Conservation (phyloP, 176 grass and related monocot genomes). For the Triticum monococcum region DNA sequence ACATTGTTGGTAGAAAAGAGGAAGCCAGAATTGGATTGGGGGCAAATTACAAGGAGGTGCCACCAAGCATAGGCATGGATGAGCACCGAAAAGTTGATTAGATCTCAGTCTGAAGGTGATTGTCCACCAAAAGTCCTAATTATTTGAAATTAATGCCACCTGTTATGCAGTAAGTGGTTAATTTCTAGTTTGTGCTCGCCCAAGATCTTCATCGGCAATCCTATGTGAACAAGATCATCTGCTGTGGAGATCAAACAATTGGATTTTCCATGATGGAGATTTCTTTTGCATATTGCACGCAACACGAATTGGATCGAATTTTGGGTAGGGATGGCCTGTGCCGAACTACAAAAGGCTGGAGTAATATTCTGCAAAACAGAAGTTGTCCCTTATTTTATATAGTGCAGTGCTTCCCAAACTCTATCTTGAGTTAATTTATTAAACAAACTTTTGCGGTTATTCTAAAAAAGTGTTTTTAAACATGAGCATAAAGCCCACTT, state of each 20-base stretch:
- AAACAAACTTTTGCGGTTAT: neutral
- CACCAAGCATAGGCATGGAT: slow-evolving; percentile 1
- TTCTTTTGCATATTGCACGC: neutral
- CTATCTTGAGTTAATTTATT: too few species aligned
- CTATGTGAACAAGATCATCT: neutral
- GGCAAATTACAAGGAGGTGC: neutral
- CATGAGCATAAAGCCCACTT: too few species aligned
- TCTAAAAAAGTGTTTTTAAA: too few species aligned
- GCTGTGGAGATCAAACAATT: neutral
- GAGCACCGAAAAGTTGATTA: neutral
- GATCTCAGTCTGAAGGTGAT: neutral
- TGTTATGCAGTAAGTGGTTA: neutral
- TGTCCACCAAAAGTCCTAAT: slow-evolving; percentile 23
- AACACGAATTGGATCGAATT: too few species aligned
- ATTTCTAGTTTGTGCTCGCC: neutral
- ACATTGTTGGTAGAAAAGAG: neutral
- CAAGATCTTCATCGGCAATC: neutral
- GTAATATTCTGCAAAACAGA: too few species aligned
- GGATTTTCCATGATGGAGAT: neutral
- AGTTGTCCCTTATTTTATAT: too few species aligned
- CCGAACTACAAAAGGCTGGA: too few species aligned
- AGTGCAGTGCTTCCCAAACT: too few species aligned
- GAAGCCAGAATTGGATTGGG: neutral
- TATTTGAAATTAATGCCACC: neutral
- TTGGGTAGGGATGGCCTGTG: too few species aligned